Evolutionary conservation across 1,139 yeast genomes (phyloP).

Genomic region (Maudiozyma humilis): DNA sequence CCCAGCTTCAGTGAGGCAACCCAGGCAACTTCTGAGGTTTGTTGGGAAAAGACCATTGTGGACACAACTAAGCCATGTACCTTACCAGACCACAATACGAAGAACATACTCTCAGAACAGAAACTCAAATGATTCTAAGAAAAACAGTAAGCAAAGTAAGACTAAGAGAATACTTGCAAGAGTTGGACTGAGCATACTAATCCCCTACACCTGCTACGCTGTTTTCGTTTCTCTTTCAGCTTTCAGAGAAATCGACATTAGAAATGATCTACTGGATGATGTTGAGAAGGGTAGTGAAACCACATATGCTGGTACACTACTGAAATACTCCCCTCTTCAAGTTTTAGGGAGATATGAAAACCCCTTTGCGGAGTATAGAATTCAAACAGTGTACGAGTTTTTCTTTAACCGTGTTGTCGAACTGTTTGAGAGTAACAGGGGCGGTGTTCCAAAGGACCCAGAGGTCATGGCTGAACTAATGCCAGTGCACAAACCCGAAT

Average conservation of each 20-base stretch:
- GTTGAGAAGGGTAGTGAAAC: constrained; percentile 20
- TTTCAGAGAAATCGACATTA: constrained; percentile 44
- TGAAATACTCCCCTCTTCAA: constrained; percentile 40
- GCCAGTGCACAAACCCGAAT: constrained; percentile 48
- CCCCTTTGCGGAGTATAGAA: constrained; percentile 85
- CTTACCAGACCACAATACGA: background rate
- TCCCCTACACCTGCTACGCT: constrained; percentile 63
- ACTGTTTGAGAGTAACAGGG: constrained; percentile 61
- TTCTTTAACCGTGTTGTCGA: constrained; percentile 63
- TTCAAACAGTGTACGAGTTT: constrained; percentile 85
- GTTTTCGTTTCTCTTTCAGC: constrained; percentile 52
- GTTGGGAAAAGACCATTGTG: too few species aligned
- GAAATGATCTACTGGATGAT: constrained; percentile 34
- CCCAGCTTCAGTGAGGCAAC: too few species aligned
- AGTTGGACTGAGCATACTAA: constrained; percentile 32
- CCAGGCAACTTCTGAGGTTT: too few species aligned
- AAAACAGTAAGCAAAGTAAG: constrained; percentile 4
- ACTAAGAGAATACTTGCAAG: constrained; percentile 14
- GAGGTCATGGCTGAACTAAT: constrained; percentile 44
- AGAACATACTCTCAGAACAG: background rate
- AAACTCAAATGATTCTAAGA: background rate
- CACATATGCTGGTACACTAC: constrained; percentile 26
- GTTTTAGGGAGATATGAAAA: constrained; percentile 79
- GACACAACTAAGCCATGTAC: background rate
- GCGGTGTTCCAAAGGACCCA: constrained; percentile 50